Conservation (phyloP, 208 protist genomes). For the Acanthamoeba sp. region DNA sequence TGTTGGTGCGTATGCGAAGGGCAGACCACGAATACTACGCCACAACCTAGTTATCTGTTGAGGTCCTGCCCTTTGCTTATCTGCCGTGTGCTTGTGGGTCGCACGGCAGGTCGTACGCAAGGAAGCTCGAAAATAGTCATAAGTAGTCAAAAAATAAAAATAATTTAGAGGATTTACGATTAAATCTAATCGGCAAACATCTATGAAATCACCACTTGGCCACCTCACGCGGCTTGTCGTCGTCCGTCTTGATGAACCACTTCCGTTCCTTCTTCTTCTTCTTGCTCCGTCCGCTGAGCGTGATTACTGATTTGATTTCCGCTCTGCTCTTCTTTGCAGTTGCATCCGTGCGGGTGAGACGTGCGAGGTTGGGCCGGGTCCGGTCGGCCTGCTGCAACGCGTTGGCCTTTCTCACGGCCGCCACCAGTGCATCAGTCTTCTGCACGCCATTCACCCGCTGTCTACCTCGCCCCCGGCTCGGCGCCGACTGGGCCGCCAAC, state of each 20-base stretch:
- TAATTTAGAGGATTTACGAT: too few species aligned
- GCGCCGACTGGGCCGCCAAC: neutral
- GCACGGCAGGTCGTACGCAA: too few species aligned
- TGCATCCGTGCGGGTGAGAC: neutral
- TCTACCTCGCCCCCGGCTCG: neutral
- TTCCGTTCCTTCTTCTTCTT: constrained; percentile 27
- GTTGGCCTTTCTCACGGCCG: neutral
- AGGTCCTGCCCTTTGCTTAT: too few species aligned
- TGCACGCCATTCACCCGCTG: neutral
- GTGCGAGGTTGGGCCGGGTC: neutral
- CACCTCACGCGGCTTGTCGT: neutral
- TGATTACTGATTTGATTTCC: neutral
- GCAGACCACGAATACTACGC: too few species aligned
- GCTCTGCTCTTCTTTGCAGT: neutral
- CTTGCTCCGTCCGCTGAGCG: neutral
- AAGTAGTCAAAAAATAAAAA: too few species aligned
- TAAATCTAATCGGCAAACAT: too few species aligned
- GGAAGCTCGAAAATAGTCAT: too few species aligned
- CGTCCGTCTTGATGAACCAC: neutral
- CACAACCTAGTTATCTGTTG: too few species aligned
- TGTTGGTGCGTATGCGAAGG: too few species aligned
- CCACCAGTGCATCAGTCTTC: constrained; percentile 9
- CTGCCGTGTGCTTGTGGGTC: too few species aligned
- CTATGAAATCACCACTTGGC: neutral
- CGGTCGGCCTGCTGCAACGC: neutral